These are phyloP conservation scores for Coemansia sp. DNA, from an alignment of 192 early-diverging fungal species.

Conservation along the genomic window DNA sequence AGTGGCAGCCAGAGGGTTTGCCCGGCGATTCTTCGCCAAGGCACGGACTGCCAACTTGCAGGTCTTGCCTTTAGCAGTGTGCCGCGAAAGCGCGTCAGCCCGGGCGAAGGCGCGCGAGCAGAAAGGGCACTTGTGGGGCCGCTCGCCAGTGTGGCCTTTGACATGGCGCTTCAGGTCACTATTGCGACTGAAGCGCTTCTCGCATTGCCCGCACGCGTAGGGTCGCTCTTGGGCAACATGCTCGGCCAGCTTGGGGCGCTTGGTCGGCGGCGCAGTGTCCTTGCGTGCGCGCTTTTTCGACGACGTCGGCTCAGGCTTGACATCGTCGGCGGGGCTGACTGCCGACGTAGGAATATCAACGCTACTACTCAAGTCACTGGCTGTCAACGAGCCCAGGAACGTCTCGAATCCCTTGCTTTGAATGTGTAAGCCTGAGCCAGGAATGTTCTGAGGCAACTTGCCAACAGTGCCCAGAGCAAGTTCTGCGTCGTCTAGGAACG, in stretches of 20 bases:
- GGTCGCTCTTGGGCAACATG: conserved; percentile 58
- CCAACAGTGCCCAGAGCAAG: too few species aligned
- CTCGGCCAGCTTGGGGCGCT: conserved; percentile 32
- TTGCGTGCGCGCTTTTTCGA: conserved; percentile 13
- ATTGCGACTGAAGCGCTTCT: conserved; percentile 68
- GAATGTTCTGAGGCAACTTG: too few species aligned
- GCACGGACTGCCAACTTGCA: not conserved
- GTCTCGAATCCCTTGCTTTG: conserved; percentile 3
- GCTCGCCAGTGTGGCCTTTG: conserved; percentile 61
- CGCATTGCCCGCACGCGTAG: conserved; percentile 65
- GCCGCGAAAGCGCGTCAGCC: too few species aligned
- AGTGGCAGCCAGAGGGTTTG: not conserved
- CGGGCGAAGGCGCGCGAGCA: conserved; percentile 17
- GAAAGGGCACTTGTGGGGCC: conserved; percentile 58
- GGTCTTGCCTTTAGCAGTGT: too few species aligned
- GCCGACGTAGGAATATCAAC: not conserved
- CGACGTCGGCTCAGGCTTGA: too few species aligned
- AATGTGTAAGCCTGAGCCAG: too few species aligned
- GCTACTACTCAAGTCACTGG: not conserved
- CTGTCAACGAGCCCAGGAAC: not conserved
- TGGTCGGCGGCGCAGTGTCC: not conserved
- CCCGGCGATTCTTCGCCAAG: conserved; percentile 4
- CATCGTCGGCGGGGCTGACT: too few species aligned
- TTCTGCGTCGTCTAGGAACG: too few species aligned
- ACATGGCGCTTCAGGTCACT: conserved; percentile 78